These are phyloP conservation scores for Fomitopsis betulina DNA, from an alignment of 1,284 basidiomycete genomes.

Conservation along the genomic window DNA sequence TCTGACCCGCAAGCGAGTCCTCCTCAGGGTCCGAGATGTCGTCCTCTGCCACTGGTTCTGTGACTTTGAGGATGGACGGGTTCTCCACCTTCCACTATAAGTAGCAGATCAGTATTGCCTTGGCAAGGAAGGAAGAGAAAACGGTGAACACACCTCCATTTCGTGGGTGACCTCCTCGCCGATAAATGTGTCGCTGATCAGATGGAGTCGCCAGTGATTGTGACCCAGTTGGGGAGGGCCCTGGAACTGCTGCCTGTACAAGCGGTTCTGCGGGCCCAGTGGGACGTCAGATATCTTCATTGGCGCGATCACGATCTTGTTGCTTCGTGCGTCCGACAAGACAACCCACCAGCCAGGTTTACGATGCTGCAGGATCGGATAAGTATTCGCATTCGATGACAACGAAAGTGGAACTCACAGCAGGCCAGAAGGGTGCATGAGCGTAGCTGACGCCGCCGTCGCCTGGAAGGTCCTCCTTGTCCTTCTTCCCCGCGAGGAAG, in stretches of 20 bases:
- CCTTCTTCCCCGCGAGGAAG: conserved; percentile 61
- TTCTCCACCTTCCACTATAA: conserved; percentile 81
- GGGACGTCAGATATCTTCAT: conserved; percentile 82
- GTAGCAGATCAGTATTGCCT: too few relatives aligned
- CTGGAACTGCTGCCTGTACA: conserved; percentile 92
- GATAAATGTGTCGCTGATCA: conserved; percentile 86
- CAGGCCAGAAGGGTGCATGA: conserved; percentile 90
- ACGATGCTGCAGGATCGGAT: conserved; percentile 51
- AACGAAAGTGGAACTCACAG: conserved; percentile 43
- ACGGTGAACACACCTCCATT: conserved; percentile 53
- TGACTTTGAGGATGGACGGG: conserved; percentile 48
- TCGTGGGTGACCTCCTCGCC: conserved; percentile 77
- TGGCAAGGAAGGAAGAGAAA: neutral
- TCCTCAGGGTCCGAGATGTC: conserved; percentile 97
- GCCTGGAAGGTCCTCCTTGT: conserved; percentile 52
- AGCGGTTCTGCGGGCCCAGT: conserved; percentile 67
- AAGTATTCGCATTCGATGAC: conserved; percentile 1
- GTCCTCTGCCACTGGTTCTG: conserved; percentile 71
- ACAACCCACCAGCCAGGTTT: conserved; percentile 91
- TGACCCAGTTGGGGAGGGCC: conserved; percentile 83
- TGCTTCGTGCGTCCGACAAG: conserved; percentile 87
- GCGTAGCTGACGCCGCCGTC: conserved; percentile 55
- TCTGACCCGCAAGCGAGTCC: conserved; percentile 94
- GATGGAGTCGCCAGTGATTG: conserved; percentile 87
- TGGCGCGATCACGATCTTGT: conserved; percentile 90